These are phyloP conservation scores for Serendipita sp. DNA, from an alignment of 1,284 basidiomycete species.

Conservation along the genomic window DNA sequence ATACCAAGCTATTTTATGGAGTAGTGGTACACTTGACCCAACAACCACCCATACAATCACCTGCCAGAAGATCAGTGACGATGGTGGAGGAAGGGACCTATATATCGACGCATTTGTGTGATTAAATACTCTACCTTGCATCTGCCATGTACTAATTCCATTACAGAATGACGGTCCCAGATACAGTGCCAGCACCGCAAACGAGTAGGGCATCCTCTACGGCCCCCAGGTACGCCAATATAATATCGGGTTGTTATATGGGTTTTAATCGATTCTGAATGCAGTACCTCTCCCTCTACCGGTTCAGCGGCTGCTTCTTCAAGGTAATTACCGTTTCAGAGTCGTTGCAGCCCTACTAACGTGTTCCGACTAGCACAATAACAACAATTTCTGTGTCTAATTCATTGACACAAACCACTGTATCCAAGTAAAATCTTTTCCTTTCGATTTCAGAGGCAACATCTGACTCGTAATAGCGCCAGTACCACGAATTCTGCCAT, in stretches of 20 bases:
- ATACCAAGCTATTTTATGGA: neutral
- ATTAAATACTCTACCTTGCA: neutral
- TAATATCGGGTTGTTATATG: neutral
- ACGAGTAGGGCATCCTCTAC: neutral
- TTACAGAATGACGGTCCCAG: neutral
- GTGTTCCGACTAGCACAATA: too few species aligned
- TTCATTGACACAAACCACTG: too few species aligned
- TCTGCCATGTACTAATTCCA: neutral
- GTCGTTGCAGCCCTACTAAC: too few species aligned
- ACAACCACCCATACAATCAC: neutral
- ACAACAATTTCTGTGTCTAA: too few species aligned
- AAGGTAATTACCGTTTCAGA: too few species aligned
- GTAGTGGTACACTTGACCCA: neutral
- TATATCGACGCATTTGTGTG: constrained; percentile 2
- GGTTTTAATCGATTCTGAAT: neutral
- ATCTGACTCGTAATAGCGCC: too few species aligned
- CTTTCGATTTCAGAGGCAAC: too few species aligned
- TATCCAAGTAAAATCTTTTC: too few species aligned
- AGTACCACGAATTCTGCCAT: too few species aligned
- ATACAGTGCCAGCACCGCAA: neutral
- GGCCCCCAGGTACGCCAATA: neutral
- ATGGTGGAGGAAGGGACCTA: neutral
- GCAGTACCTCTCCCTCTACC: neutral
- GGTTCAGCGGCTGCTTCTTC: too few species aligned
- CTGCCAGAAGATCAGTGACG: neutral